Evolutionary conservation across 2,329 filamentous ascomycete species (phyloP).

Genomic region (Coniochaeta sp.): DNA sequence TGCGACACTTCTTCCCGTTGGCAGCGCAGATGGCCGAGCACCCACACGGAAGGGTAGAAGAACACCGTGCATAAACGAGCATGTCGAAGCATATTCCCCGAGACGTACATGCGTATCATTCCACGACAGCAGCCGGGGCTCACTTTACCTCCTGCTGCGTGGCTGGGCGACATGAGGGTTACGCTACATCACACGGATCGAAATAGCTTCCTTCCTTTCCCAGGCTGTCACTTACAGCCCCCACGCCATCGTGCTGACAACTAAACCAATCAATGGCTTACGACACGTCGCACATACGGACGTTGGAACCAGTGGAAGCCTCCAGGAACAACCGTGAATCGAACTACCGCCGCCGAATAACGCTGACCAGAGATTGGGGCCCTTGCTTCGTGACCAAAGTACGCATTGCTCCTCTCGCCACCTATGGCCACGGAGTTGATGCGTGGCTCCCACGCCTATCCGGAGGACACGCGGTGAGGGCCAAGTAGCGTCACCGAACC

Average conservation of each 20-base stretch:
- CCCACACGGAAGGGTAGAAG: not conserved
- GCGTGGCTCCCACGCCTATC: not conserved
- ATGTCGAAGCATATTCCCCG: conserved; percentile 1
- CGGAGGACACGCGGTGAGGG: not conserved
- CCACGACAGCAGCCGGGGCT: not conserved
- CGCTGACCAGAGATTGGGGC: no score
- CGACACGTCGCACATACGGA: not conserved
- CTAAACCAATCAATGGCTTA: no score
- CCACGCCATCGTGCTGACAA: not conserved
- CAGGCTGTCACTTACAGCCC: not conserved
- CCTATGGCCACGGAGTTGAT: not conserved
- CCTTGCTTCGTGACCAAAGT: no score
- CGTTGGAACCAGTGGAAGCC: not conserved
- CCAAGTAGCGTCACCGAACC: not conserved
- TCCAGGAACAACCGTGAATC: no score
- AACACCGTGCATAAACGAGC: not conserved
- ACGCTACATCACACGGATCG: not conserved
- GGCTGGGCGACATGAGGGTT: not conserved
- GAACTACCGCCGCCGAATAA: no score
- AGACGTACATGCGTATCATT: conserved; percentile 6
- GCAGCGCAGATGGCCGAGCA: not conserved
- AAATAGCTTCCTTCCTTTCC: not conserved
- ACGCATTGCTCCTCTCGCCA: no score
- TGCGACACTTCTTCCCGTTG: no score
- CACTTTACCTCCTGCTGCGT: not conserved